phyloP scores from a whole-genome alignment of 192 early-diverging fungal genomes.

The Coemansia sp. region DNA sequence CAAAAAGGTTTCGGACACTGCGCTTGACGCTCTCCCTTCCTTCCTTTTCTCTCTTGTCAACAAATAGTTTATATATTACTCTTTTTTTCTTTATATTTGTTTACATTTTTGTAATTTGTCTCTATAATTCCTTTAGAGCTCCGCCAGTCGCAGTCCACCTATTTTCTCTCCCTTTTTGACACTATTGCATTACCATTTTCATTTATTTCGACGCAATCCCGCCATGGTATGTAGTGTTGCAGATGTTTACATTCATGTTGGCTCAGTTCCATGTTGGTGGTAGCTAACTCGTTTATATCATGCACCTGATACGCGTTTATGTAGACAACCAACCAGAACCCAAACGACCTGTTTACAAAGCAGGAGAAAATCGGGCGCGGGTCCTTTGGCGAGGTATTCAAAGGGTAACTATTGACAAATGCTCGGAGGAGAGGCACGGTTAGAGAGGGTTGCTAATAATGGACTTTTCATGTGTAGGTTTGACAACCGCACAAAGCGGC shows the following conservation, averaged over 20 bases:
- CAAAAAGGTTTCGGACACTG: not conserved
- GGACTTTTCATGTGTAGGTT: constrained; percentile 14
- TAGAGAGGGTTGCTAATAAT: not conserved
- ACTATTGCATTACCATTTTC: not conserved
- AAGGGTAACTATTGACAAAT: constrained; percentile 60
- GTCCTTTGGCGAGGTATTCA: constrained; percentile 82
- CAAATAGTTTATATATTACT: constrained; percentile 5
- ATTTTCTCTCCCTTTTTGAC: not conserved
- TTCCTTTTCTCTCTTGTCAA: constrained; percentile 3
- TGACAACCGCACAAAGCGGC: constrained; percentile 54
- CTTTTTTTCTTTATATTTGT: not conserved
- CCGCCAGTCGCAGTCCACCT: not conserved
- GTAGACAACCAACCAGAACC: constrained; percentile 35
- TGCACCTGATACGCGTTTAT: not conserved
- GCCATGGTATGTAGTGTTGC: not conserved
- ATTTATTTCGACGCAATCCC: not conserved
- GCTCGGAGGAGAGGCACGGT: not conserved
- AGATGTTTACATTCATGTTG: not conserved
- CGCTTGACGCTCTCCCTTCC: not conserved
- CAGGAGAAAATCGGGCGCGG: constrained; percentile 58
- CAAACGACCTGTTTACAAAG: constrained; percentile 57
- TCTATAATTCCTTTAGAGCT: constrained; percentile 9
- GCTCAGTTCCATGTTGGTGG: not conserved
- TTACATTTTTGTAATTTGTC: constrained; percentile 6
- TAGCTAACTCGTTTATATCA: not conserved